A percentile compares a stretch with the other conserved stretches of the same genome.
These are phyloP conservation scores for Cyberlindnera misumaiensis DNA, from an alignment of 805 yeast species.

Conservation along the genomic window DNA sequence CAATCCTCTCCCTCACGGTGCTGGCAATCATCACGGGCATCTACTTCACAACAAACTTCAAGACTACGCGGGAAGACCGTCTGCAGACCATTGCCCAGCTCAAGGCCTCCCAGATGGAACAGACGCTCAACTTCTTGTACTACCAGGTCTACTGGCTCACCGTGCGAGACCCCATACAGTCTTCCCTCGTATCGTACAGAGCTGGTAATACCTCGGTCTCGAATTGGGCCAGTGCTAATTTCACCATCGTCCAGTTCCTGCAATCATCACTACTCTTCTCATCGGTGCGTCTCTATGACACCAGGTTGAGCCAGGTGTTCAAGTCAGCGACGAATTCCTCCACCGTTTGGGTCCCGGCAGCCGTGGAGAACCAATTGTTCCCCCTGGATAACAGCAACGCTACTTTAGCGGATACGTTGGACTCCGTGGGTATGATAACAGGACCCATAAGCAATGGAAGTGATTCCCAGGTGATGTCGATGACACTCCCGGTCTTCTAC, in stretches of 20 bases:
- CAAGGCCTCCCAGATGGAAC: constrained; percentile 73
- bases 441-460: constrained; percentile 55
- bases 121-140: constrained; percentile 53
- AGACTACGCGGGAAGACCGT: constrained; percentile 59
- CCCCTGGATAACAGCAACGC: constrained; percentile 42
- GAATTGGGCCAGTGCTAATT: constrained; percentile 39
- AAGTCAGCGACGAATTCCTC: constrained; percentile 36
- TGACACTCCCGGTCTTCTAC: constrained; percentile 71
- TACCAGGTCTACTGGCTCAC: constrained; percentile 66
- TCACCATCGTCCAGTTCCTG: constrained; percentile 53
- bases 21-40: constrained; percentile 72
- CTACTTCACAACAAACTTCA: constrained; percentile 60
- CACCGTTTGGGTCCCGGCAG: constrained; percentile 26
- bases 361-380: constrained; percentile 32
- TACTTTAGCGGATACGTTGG: constrained; percentile 38
- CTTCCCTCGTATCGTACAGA: constrained; percentile 51
- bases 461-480: constrained; percentile 49
- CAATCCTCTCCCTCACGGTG: constrained; percentile 62
- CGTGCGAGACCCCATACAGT: constrained; percentile 51
- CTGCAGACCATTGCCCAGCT: constrained; percentile 73
- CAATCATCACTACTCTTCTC: constrained; percentile 57
- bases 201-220: constrained; percentile 64
- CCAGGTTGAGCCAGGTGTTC: constrained; percentile 42
- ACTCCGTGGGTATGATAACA: constrained; percentile 42
- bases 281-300: constrained; percentile 61